Evolutionary conservation across 768 basidiomycete species (phyloP), one percentile per base, ranked within the genome.

Genomic region (Suillus placidus): DNA sequence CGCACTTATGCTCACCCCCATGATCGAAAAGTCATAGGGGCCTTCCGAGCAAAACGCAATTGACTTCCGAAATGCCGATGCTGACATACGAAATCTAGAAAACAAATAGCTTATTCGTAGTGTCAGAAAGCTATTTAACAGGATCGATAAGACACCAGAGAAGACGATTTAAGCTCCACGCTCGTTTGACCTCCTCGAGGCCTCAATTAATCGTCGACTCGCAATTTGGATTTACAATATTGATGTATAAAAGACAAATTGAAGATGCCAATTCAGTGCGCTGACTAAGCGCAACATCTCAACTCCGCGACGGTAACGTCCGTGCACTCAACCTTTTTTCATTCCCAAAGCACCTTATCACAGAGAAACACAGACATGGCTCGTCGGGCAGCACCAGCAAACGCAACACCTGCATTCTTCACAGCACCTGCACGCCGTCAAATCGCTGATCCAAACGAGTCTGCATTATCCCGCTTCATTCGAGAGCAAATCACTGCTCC

Each of bases 401-500:
- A 81, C 66, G 77, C 87, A 64, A 81, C 81, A 68, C 80, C 85
- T 5, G 76, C 84, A 20, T 83, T 90, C 69, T 80, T 80, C 12
- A 70, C 60, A 64, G 68, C 76, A 38, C 81, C 85, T 4, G 83
- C 83, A 61, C 76, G 80, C 16, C 75, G 79, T 57, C 70, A 77
- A 49, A 73, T 85, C 52, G 74, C 76, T 40, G 88, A 90, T 74
- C 83, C 87, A 8, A 82, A 90, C 73, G 89, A 92, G 72, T 85
- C 88, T 64, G 76, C 82, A 35, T 87, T 92, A 71, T 84, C 85
- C 26, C 82, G 74, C 14, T 79, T 81, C 72, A 54, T 83, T 67
- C 83, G 88, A 63, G 86, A 87, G 58, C 86, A 93, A 79, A 80
- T 93, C 30, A 84, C 84, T 64, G 84, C 90, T 58, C 88, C 89